Base-by-base conservation (phyloP, 768 basidiomycete genomes). In the Pleurotus djamor region DNA sequence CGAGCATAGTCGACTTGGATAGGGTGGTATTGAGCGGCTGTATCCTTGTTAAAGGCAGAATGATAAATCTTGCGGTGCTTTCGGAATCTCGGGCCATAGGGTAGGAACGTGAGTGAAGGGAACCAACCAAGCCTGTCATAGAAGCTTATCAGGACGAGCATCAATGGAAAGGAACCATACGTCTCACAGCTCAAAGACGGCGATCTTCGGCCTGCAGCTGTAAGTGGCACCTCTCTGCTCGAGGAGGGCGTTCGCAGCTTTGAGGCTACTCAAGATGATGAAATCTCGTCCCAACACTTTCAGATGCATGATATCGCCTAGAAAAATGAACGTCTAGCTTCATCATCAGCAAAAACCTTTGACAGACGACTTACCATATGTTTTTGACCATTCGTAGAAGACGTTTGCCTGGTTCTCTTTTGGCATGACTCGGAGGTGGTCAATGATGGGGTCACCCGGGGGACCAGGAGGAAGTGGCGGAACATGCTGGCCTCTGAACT, bases 381-480 rank as follows among this genome's bases (percentile, higher is more conserved):
- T 69, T 8, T 67, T 66, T 4, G 69, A 71, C 78, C 78, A 81
- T 50, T 75, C 68, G 4, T 68, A 65, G 59, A 81, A 83, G 8
- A 67, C 69, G 36, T 75, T 56, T 61, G 76, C 76, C 58, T 75
- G 74, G 55, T 75, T 66, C 43, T 72, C 66, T 35, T 63, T 61
- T 32, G 77, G 72, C 58, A 85, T 71, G 58, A 83, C 77, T 16
- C 78, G 72, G 13, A 72, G 62, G 60, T 83, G 84, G 4, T 82
- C 83, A n/a, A 85, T 67, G 57, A 83, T 58, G 4, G 80, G 80
- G 13, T 72, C 62, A 1, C 74, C 73, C 41, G 63, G 71, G 3
- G 83, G 83, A 0, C 83, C 83, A 4, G 83, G 83, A 16, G 81
- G 80, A 37, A 54, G 52, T 8, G 33, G 52, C 16, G 35, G 52